phyloP scores from a whole-genome alignment of 139 green algal species.

The Tetradesmus lagerheimii region DNA sequence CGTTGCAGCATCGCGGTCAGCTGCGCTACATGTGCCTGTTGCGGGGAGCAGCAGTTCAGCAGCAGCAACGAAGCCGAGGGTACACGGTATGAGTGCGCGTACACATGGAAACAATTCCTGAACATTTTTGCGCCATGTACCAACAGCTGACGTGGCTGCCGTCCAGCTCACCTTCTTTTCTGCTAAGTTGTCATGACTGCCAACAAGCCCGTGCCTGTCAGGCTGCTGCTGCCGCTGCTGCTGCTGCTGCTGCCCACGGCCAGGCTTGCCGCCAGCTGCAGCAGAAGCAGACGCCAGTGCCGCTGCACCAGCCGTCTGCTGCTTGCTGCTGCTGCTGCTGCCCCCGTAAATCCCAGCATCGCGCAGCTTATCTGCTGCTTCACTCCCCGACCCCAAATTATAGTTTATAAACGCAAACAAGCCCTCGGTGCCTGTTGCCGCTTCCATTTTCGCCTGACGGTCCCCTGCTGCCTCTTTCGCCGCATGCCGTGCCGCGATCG shows the following conservation, averaged over 20 bases:
- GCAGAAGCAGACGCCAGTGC: slow-evolving; percentile 4
- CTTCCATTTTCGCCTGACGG: slow-evolving; percentile 27
- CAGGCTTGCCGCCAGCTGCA: neutral
- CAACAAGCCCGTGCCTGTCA: neutral
- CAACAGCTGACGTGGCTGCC: neutral
- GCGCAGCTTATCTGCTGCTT: slow-evolving; percentile 28
- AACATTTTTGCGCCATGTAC: too few relatives aligned
- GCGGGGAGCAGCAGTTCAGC: neutral
- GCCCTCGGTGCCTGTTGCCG: slow-evolving; percentile 1
- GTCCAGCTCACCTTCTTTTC: slow-evolving; percentile 11
- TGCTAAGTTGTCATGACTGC: slow-evolving; percentile 24
- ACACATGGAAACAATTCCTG: too few relatives aligned
- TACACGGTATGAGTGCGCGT: too few relatives aligned
- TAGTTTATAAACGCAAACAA: slow-evolving; percentile 44
- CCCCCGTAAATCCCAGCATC: slow-evolving; percentile 11
- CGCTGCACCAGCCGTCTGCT: slow-evolving; percentile 19
- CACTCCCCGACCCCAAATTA: neutral
- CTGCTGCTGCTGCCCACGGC: neutral
- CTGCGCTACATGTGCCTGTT: neutral
- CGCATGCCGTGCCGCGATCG: slow-evolving; percentile 6
- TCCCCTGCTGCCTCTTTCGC: neutral
- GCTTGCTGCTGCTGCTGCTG: neutral
- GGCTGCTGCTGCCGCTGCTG: slow-evolving; percentile 28
- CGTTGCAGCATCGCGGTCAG: slow-evolving; percentile 32
- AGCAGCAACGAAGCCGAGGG: neutral